Percentiles rank a stretch among this genome's conserved stretches.
Evolutionary conservation across 1,284 basidiomycete species (phyloP).

Genomic region (Malassezia dermatis): DNA sequence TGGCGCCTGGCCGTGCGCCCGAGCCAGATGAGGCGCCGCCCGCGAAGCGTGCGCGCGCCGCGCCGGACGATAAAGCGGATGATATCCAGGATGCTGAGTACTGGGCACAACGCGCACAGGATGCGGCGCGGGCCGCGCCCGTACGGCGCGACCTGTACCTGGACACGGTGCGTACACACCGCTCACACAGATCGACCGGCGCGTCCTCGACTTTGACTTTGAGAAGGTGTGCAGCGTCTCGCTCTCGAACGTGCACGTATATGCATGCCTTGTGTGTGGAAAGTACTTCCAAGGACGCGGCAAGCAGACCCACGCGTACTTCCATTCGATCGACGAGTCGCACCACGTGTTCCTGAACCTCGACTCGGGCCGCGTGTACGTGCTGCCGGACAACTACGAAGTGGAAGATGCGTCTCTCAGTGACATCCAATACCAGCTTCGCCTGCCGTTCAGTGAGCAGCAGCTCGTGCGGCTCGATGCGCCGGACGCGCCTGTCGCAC

Average conservation of each 20-base stretch:
- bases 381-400: constrained; percentile 91
- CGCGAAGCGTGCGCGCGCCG: background rate
- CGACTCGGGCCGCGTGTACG: constrained; percentile 84
- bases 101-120: background rate
- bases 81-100: background rate
- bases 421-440: constrained; percentile 82
- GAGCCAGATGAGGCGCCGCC: background rate
- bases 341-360: constrained; percentile 97
- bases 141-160: constrained; percentile 66
- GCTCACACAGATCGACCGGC: constrained; percentile 31
- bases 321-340: constrained; percentile 92
- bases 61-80: background rate
- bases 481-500: constrained; percentile 49
- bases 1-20: background rate
- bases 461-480: constrained; percentile 54
- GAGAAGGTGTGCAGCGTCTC: constrained; percentile 97
- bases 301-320: constrained; percentile 81
- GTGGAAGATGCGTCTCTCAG: constrained; percentile 90
- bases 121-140: background rate
- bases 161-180: constrained; percentile 57
- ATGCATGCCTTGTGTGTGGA: constrained; percentile 93
- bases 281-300: constrained; percentile 98
- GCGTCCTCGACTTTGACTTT: constrained; percentile 88
- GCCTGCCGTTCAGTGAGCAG: constrained; percentile 60
- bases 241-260: constrained; percentile 89